Percentiles rank a stretch among this genome's conserved stretches.
phyloP scores from a whole-genome alignment of 768 basidiomycete species.

The Lentinula sp. region DNA sequence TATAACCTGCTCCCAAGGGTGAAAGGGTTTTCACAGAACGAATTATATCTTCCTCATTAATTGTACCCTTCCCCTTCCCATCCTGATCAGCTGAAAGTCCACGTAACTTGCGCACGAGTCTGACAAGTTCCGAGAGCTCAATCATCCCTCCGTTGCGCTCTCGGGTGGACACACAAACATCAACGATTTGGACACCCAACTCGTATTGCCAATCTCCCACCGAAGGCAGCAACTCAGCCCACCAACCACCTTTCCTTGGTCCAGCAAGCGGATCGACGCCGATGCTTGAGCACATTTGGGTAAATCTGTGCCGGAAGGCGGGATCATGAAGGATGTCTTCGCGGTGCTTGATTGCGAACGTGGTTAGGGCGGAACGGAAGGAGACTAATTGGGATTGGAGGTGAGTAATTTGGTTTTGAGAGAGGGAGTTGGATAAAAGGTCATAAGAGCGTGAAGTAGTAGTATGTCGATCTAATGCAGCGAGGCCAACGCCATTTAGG shows the following conservation, averaged over 20 bases:
- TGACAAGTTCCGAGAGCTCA: constrained; percentile 77
- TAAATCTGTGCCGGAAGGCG: constrained; percentile 85
- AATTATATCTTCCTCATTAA: constrained; percentile 83
- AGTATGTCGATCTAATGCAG: constrained; percentile 85
- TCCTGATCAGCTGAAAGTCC: constrained; percentile 37
- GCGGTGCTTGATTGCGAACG: constrained; percentile 80
- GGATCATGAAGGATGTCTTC: constrained; percentile 81
- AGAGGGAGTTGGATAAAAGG: constrained; percentile 73
- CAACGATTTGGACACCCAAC: constrained; percentile 92
- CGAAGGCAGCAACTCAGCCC: constrained; percentile 75
- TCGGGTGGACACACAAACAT: constrained; percentile 82
- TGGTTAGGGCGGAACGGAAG: constrained; percentile 73
- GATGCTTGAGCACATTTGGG: constrained; percentile 92
- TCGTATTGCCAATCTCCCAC: constrained; percentile 95
- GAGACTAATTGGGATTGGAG: constrained; percentile 78
- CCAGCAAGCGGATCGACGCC: constrained; percentile 94
- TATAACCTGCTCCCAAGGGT: constrained; percentile 89
- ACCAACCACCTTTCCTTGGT: constrained; percentile 81
- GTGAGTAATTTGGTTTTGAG: constrained; percentile 66
- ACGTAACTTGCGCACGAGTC: constrained; percentile 72
- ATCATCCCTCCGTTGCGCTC: constrained; percentile 92
- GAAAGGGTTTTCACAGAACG: constrained; percentile 82
- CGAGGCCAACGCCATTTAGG: constrained; percentile 77
- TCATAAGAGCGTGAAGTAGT: constrained; percentile 78
- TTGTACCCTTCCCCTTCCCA: constrained; percentile 33